Base-by-base conservation (phyloP, 768 basidiomycete species). In the Termitomyces sp. region DNA sequence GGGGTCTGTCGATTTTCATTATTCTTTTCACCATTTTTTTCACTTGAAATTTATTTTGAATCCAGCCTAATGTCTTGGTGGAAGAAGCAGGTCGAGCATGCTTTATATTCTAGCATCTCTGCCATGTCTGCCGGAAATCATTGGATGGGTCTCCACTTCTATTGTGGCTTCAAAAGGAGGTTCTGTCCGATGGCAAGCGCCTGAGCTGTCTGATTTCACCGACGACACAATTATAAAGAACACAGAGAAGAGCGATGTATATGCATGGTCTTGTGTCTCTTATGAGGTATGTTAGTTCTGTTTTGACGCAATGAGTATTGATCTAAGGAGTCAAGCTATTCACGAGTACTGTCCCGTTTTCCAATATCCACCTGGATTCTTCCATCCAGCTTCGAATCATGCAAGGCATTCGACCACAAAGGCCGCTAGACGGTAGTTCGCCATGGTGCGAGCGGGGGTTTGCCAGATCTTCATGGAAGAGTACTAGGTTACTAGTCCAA, bases 201-300 rank as follows among this genome's bases (percentile, higher is more conserved):
- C 68, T 3, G 68, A 70, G 42, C 46, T 68, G 17, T 55, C 63
- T 30, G 57, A 51, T 23, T 12, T 50, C 8, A 46, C 50, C 15
- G 33, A 56, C 15, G 58, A 57, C 28, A 26, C 52, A 19, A 38
- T 23, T 8, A 33, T 43, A 11, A 23, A 63, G 37, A 33, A 56
- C 41, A 62, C 55, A 17, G 61, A 64, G 23, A 55, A 58, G 3
- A 68, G 64, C 15, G 69, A 69, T 57, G 53, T 70, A 42, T 70
- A 70, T 44, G 65, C 69, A n/a, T 69, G 65, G 55, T 50, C 62
- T 9, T 64, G 66, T 48, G 66, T 68, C 14, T 67, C 63, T 44
- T 66, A 66, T 35, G 69, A 70, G 60, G 68, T 67, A 46, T 15
- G 60, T 26, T 35, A 50, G 14, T 53, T 5, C 1, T 45, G 12